Evolutionary conservation across 257 asterid genomes (phyloP).

Genomic region (Solanum medicagineum): DNA sequence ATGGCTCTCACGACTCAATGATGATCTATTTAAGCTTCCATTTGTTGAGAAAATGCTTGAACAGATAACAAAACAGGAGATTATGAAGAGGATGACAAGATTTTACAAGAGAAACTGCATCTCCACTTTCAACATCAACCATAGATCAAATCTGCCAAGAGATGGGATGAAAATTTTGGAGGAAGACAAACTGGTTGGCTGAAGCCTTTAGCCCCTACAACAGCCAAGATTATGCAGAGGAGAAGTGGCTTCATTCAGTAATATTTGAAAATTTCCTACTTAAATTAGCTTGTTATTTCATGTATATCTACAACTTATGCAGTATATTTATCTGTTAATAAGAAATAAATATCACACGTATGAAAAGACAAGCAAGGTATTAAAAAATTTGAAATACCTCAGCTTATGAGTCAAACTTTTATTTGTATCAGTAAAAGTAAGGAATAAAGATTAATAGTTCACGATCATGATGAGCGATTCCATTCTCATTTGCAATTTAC

Average conservation of each 20-base stretch:
- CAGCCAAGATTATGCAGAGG: slow-evolving; percentile 61
- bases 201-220: slow-evolving; percentile 83
- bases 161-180: no score
- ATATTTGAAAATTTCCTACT: neutral
- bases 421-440: no score
- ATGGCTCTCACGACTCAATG: slow-evolving; percentile 60
- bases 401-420: no score
- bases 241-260: neutral
- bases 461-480: neutral
- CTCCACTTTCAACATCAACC: no score
- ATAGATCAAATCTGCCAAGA: no score
- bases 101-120: no score
- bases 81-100: no score
- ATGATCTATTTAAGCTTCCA: slow-evolving; percentile 53
- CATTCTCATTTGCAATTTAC: neutral
- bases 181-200: slow-evolving; percentile 32
- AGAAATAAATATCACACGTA: neutral
- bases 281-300: neutral
- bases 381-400: no score
- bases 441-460: no score
- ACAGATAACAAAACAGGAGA: slow-evolving; percentile 35
- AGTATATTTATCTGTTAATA: neutral
- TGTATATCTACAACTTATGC: neutral
- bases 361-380: neutral
- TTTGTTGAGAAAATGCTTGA: slow-evolving; percentile 47